Base-by-base conservation (phyloP, 129 eudicot species). In the sunflower (Helianthus annuus) region DNA sequence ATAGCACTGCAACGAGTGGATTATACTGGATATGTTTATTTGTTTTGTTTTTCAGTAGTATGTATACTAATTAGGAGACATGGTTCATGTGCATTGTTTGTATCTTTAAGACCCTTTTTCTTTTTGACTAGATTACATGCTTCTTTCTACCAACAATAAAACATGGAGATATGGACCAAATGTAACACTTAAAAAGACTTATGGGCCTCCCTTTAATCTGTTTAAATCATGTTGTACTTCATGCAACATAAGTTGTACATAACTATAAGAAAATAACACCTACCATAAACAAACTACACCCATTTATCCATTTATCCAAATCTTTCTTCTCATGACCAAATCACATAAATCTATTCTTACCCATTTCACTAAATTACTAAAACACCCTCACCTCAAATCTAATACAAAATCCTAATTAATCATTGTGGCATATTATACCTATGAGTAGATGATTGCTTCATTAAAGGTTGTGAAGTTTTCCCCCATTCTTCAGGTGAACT, bases 401-500 rank as follows among this genome's bases (percentile, higher is more conserved):
- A 57, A 14, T 10, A 16, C 69, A 74, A 76, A 74, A 70, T 48
- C 74, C 76, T 78, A 78, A 13, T 14, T 64, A 32, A 27, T 42
- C 42, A 64, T 58, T 45, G 39, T 46, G 68, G 68, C 7, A 63
- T 7, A 36, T 73, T 39, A 84, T 59, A 92, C 71, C 87, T 78
- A 42, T 89, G 95, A 76, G 64, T 83, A 48, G 94, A 84, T 62
- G 96, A 76, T 84, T 85, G 98, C 74, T 93, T 93, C 39, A 93
- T 93, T 46, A 89, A 58, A 59, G 98, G 98, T 83, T 89, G 98
- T 68, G 90, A 93, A 75, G 96, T 93, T 83, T 89, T 93, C 15
- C 89, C 96, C 73, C 81, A 81, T 77, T 91, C 93, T 73, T 86
- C 97, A 22, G 88, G 87, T 59, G 86, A 68, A 72, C 88, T 83